These are phyloP conservation scores for Globisporangium orthogonon DNA, from an alignment of 352 stramenopile species.

Conservation along the genomic window DNA sequence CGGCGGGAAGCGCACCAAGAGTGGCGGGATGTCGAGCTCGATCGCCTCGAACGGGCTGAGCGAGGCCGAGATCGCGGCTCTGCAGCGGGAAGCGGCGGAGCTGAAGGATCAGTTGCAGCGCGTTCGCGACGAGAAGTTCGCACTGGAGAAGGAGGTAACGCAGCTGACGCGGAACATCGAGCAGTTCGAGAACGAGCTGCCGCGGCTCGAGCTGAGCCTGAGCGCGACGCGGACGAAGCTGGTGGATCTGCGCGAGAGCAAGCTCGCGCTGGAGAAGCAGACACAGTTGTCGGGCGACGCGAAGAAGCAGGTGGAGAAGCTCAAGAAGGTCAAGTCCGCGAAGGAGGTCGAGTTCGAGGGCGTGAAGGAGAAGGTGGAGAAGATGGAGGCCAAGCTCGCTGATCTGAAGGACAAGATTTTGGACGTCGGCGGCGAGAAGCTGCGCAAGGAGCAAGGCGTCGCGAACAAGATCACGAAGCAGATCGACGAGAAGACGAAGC, in stretches of 20 bases:
- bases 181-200: constrained; percentile 84
- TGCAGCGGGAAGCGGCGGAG: constrained; percentile 52
- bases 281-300: constrained; percentile 85
- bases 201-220: constrained; percentile 87
- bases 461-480: constrained; percentile 74
- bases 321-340: constrained; percentile 77
- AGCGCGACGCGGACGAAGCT: constrained; percentile 58
- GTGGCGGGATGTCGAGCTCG: constrained; percentile 91
- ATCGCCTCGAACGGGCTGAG: constrained; percentile 40
- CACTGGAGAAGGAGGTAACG: constrained; percentile 82
- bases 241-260: constrained; percentile 53
- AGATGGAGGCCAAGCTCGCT: constrained; percentile 75
- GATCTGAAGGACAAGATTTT: constrained; percentile 94
- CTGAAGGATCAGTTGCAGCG: constrained; percentile 48
- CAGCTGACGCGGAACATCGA: constrained; percentile 86
- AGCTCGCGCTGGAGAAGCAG: constrained; percentile 75
- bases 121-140: constrained; percentile 55
- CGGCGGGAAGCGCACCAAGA: constrained; percentile 90
- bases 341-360: constrained; percentile 86
- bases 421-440: constrained; percentile 90
- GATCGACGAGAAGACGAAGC: constrained; percentile 87
- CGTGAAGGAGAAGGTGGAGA: constrained; percentile 57
- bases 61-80: constrained; percentile 45
- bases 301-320: constrained; percentile 77
- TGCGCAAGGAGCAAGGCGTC: constrained; percentile 93